Evolutionary conservation across 495 filamentous ascomycete genomes (phyloP), one percentile per base, ranked within the genome.

Genomic region (Podospora comata): DNA sequence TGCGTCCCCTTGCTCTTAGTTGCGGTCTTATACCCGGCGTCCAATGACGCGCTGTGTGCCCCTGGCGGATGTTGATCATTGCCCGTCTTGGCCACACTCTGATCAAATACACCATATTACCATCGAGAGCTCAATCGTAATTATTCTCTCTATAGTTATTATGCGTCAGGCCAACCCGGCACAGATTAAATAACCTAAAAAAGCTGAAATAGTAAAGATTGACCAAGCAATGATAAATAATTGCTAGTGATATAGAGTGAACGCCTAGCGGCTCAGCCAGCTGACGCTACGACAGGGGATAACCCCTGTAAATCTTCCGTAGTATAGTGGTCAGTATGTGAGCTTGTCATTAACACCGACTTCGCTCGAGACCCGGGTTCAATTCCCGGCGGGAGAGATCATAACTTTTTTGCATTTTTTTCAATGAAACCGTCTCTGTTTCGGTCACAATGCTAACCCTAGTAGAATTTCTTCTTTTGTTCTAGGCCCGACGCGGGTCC

Each of bases 251-350:
- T 23, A 23, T 23, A 23, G 23, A 23, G 23, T 23, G 1, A 23
- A 23, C 0, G 23, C 23, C 23, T 1, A 23, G 23, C 23, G 23
- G 23, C 23, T 63, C 69, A 69, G 56, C 69, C 54, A 71, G 23
- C 1, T 23, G 1, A 58, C 53, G 56, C 72, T 74, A 74, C 72
- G 59, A 48, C 60, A 60, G 70, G 66, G 70, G 72, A 39, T 15
- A 66, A 74, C 72, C 72, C 65, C 64, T 60, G 65, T 56, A 72
- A 59, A 55, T 74, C 72, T 74, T 74, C 72, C 72, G 72, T 74
- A 74, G 72, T 74, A 74, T 74, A 74, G 72, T 74, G 72, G 72
- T 74, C 67, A 74, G 72, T 74, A 74, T 74, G 67, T 74, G 72
- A 74, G 72, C 72, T 74, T 74, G 72, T 74, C 72, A 74, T 58